phyloP scores from a whole-genome alignment of 148 eudicot genomes.

The Nepenthes gracilis region DNA sequence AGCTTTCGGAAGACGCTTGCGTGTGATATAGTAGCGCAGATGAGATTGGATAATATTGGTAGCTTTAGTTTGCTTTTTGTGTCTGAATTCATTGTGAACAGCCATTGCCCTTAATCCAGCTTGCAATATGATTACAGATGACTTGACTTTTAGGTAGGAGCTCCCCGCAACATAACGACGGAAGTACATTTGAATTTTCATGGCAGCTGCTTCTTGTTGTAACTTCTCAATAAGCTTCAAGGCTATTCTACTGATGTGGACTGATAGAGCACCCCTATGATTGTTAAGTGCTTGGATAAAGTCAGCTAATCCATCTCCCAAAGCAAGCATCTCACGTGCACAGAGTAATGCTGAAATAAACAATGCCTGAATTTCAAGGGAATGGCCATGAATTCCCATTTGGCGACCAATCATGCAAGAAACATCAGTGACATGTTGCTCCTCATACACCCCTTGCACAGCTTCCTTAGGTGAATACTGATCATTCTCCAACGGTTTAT shows the following conservation, averaged over 20 bases:
- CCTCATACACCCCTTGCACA: no score
- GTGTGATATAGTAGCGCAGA: conserved; percentile 51
- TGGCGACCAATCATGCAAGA: no score
- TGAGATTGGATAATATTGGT: conserved; percentile 76
- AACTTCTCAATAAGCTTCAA: conserved; percentile 66
- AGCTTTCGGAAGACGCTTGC: conserved; percentile 72
- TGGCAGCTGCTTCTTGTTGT: conserved; percentile 70
- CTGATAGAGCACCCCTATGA: no score
- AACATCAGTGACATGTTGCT: no score
- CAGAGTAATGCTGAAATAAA: no score
- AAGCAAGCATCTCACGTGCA: no score
- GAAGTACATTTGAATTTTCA: conserved; percentile 83
- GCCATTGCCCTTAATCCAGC: conserved; percentile 90
- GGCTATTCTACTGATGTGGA: conserved; percentile 29
- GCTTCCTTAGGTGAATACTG: no score
- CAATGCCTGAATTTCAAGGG: no score
- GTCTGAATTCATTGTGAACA: conserved; percentile 80
- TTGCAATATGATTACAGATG: conserved; percentile 59
- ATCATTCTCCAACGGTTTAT: no score
- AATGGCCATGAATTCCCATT: no score
- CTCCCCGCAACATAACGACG: conserved; percentile 40
- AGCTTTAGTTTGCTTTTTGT: conserved; percentile 74
- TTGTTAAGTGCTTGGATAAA: no score
- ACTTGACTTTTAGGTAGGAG: conserved; percentile 35
- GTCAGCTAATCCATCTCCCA: no score